Base-by-base conservation (phyloP, 257 asterid genomes). In the Primulina eburnea region DNA sequence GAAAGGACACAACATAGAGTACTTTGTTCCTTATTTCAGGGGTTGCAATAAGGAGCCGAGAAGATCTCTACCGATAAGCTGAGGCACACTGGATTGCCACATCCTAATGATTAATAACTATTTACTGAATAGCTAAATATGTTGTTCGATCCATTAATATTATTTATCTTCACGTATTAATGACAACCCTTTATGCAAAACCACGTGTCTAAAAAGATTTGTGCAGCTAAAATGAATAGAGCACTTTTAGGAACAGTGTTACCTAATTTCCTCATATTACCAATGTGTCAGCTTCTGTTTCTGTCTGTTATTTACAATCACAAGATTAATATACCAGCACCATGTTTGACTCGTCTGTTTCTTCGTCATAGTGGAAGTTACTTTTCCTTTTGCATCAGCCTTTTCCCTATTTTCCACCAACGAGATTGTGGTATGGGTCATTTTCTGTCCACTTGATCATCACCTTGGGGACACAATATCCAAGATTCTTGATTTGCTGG, bases 41-140 rank as follows among this genome's bases (percentile, higher is more conserved):
- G 84, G 88, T 30, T 92, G 98, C 96, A 87, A 50, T 6, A 50
- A 85, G 33, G 90, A 86, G 72, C 68, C 82, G 0, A 81, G 82
- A 65, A 86, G 81, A 55, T 80, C 93, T 64, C 82, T 78, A 26
- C 1, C 70, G 67, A 68, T 79, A 33, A 80, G 90, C n/a, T 87
- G 87, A 83, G 83, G 88, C 95, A 35, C 57, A 77, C 64, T 89
- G 98, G 89, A 83, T 92, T 73, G 92, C 94, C 68, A 86, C 98
- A 26, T 88, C 87, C 69, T 84, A 71, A 86, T 63, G 50, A 24
- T 55, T 52, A 32, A 20, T 61, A 38, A 59, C 40, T 12, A 12
- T 53, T 11, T 5, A 56, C 53, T 37, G 21, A 55, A 32, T 59
- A 58, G 16, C 33, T 33, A 29, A 17, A 30, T 73, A 21, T 70